These are phyloP conservation scores for Corynascus novoguineensis DNA, from an alignment of 495 filamentous ascomycete species.

Conservation along the genomic window DNA sequence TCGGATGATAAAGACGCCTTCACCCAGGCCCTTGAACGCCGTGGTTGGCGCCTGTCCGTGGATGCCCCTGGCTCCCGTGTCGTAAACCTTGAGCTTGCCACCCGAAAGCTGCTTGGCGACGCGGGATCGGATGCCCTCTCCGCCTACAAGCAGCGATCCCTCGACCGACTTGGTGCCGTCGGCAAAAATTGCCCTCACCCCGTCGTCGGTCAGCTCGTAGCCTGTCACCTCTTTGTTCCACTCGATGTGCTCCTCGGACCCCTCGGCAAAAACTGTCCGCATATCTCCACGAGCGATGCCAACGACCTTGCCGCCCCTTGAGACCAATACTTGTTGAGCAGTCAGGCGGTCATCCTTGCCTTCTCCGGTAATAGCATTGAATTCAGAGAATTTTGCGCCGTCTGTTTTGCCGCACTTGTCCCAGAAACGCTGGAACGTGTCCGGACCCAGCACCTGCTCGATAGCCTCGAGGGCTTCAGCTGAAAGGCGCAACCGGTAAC, in stretches of 20 bases:
- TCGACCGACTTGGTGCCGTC: constrained; percentile 48
- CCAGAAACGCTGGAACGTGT: constrained; percentile 46
- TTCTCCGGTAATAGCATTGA: constrained; percentile 44
- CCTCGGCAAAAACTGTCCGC: constrained; percentile 43
- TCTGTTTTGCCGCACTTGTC: constrained; percentile 48
- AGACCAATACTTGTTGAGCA: constrained; percentile 29
- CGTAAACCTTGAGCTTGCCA: constrained; percentile 47
- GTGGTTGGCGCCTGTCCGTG: constrained; percentile 51
- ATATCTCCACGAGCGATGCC: constrained; percentile 50
- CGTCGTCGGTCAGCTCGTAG: constrained; percentile 41
- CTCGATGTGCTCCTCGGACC: constrained; percentile 41
- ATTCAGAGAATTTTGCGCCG: constrained; percentile 39
- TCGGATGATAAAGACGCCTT: constrained; percentile 45
- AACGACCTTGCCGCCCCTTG: constrained; percentile 46
- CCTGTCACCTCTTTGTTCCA: constrained; percentile 45
- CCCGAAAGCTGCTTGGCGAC: constrained; percentile 47
- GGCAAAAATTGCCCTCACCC: constrained; percentile 43
- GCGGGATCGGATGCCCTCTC: constrained; percentile 49
- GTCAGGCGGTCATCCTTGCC: constrained; percentile 11
- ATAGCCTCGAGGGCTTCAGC: constrained; percentile 48
- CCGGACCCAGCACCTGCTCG: constrained; percentile 43
- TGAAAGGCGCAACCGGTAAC: constrained; percentile 51
- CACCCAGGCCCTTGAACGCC: constrained; percentile 49
- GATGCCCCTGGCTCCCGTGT: constrained; percentile 51
- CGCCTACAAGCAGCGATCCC: constrained; percentile 45